phyloP scores from a whole-genome alignment of 2,329 filamentous ascomycete genomes.

The Hypoxylon sp. region DNA sequence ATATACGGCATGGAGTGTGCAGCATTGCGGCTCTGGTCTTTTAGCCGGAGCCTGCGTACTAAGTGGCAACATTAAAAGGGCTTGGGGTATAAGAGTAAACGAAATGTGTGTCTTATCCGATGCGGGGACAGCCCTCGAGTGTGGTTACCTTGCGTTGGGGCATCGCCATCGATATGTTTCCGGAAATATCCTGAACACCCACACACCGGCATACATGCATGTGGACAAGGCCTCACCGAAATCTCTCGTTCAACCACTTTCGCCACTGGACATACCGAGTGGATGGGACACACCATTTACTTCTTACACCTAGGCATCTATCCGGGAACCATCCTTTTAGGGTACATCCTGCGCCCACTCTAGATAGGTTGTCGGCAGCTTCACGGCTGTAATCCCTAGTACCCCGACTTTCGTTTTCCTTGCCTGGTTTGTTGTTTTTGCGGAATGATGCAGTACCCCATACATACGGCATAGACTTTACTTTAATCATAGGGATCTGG shows the following conservation, averaged over 20 bases:
- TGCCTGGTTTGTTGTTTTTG: conserved; percentile 24
- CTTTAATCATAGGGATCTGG: conserved; percentile 31
- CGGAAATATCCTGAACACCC: conserved; percentile 10
- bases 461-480: conserved; percentile 31
- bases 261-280: neutral
- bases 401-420: conserved; percentile 5
- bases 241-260: conserved; percentile 7
- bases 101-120: conserved; percentile 23
- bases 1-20: conserved; percentile 18
- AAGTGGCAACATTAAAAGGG: conserved; percentile 27
- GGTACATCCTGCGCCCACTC: conserved; percentile 18
- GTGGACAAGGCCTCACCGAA: conserved; percentile 15
- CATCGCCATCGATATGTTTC: conserved; percentile 21
- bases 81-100: conserved; percentile 16
- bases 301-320: conserved; percentile 17
- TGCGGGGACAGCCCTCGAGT: conserved; percentile 23
- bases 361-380: conserved; percentile 6
- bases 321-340: conserved; percentile 8
- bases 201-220: conserved; percentile 9
- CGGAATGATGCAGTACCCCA: conserved; percentile 25
- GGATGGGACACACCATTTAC: conserved; percentile 20
- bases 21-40: conserved; percentile 27
- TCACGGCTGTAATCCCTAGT: conserved; percentile 8
- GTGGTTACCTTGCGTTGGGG: conserved; percentile 36
- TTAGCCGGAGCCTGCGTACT: conserved; percentile 33